Evolutionary conservation across 768 basidiomycete species (phyloP), one percentile per base, ranked within the genome.

Genomic region (Tricholoma hemisulphureum): DNA sequence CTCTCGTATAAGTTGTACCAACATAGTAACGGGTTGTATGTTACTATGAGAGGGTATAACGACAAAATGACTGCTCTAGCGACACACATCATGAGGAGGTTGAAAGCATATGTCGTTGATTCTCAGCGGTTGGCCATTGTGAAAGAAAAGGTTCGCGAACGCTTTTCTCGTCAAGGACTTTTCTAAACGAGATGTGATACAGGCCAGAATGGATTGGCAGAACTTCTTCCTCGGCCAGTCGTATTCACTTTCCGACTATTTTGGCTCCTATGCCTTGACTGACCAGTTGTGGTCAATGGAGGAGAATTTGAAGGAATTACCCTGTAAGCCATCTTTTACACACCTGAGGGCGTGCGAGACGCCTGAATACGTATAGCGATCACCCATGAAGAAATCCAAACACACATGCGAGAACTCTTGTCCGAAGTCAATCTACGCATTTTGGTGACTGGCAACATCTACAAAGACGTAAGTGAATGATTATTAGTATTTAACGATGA

Each of bases 221-320:
- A 99, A 98, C 71, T 93, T 94, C 72, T 86, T 85, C 73, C 81
- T 98, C 56, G 85, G 84, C 6, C 89, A 94, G 71, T 89, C 93
- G 1, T 93, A 91, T 71, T 76, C 80, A 7, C 77, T 95, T 21
- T 88, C 91, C 7, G 86, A 90, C 62, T 89, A 90, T 67, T 94
- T 86, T 67, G 77, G 78, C 7, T 81, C 83, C 16, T 87, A 94
- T 70, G 69, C 91, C 9, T 73, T 94, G 53, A 79, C 89, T 2
- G 83, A 91, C 54, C 76, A 79, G 48, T 81, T 87, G 48, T 96
- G 90, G 84, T 88, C 87, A 2, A 69, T 90, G 16, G 80, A 87
- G 39, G 93, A 98, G 64, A 86, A 86, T 56, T 72, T 98, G 29
- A 75, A 77, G 14, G 88, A 91, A 62, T 71, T 99, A n/a, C 72